phyloP scores from a whole-genome alignment of 805 yeast species.

The Kazachstania africana region DNA sequence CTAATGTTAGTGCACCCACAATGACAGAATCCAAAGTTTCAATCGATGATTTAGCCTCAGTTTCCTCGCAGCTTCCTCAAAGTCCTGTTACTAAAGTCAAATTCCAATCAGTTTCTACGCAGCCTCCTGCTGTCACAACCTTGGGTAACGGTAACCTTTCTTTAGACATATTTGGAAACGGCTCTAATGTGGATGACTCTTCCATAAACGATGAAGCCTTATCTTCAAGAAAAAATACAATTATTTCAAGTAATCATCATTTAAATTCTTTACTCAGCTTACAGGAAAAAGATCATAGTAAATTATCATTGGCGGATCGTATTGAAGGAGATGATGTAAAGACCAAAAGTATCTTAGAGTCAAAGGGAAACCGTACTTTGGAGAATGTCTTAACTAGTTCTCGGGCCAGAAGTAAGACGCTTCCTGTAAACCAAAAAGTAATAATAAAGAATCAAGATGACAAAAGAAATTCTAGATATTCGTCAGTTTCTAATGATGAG shows the following conservation, averaged over 20 bases:
- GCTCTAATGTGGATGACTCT: conserved; percentile 1
- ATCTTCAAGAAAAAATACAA: no score
- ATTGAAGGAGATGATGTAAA: no score
- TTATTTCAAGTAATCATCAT: no score
- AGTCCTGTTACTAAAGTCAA: conserved; percentile 14
- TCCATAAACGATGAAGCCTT: not conserved
- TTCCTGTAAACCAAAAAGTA: conserved; percentile 9
- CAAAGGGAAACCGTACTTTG: no score
- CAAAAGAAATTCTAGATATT: conserved; percentile 8
- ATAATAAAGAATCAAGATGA: conserved; percentile 1
- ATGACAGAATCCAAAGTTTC: conserved; percentile 1
- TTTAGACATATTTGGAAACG: conserved; percentile 24
- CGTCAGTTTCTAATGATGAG: conserved; percentile 10
- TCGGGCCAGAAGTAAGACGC: conserved; percentile 16
- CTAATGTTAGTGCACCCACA: not conserved
- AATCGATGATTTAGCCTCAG: conserved; percentile 1
- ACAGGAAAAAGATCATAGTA: no score
- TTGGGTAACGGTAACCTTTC: conserved; percentile 45
- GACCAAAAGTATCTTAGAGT: no score
- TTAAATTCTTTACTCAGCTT: no score
- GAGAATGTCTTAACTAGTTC: conserved; percentile 3
- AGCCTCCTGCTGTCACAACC: conserved; percentile 37
- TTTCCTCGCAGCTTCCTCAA: not conserved
- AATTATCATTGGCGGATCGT: no score
- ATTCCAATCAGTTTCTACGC: conserved; percentile 8